Conservation (phyloP, 148 eudicot species). For the Limonium bicolor region DNA sequence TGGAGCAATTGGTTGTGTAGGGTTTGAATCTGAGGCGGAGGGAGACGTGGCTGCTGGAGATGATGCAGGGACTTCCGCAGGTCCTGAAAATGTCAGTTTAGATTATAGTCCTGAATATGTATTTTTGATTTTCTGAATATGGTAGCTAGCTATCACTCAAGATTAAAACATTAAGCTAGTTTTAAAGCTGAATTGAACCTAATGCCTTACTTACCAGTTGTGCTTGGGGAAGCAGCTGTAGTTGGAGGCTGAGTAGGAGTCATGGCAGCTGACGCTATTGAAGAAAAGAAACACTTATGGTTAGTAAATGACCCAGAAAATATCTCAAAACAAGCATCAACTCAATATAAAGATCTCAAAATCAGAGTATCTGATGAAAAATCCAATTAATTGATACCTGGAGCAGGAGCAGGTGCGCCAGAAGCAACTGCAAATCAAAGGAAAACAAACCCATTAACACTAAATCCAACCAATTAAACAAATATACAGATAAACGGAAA, state of each 20-base stretch:
- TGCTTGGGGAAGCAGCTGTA: neutral
- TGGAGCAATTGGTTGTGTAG: neutral
- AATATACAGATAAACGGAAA: no score
- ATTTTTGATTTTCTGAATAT: neutral
- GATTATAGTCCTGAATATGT: neutral
- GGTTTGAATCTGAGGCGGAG: neutral
- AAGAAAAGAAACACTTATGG: neutral
- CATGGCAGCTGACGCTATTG: neutral
- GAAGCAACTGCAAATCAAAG: neutral
- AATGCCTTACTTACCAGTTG: neutral
- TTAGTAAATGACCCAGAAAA: neutral
- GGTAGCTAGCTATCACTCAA: no score
- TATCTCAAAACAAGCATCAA: no score
- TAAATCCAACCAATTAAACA: no score
- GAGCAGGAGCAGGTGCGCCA: constrained; percentile 4
- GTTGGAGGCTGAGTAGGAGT: constrained; percentile 1
- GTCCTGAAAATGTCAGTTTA: neutral
- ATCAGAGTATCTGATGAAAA: neutral
- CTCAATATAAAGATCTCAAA: neutral
- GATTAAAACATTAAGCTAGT: neutral
- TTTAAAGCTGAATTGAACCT: neutral
- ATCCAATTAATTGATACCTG: neutral
- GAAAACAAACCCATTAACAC: neutral
- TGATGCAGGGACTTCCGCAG: neutral
- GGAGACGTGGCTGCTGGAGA: neutral